A percentile compares a stretch with the other conserved stretches of the same genome.
Conservation (phyloP, 148 eudicot genomes). For the Vaccinium macrocarpon region DNA sequence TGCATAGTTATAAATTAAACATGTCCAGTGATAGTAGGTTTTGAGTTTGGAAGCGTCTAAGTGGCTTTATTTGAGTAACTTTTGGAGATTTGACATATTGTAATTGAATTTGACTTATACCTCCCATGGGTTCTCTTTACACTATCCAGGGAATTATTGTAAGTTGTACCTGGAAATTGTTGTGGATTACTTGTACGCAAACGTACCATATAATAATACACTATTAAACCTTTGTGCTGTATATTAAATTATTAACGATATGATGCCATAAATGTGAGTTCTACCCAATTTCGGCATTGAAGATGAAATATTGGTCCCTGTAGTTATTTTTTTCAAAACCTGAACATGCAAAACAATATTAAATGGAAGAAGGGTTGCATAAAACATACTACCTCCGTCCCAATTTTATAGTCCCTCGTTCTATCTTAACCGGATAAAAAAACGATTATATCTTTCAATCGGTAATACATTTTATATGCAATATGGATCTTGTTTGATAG, state of each 20-base stretch:
- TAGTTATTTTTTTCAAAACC: not conserved
- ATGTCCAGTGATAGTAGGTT: not conserved
- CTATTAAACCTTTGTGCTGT: not conserved
- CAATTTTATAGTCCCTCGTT: too few relatives aligned
- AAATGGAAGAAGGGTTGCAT: not conserved
- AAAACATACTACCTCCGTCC: too few relatives aligned
- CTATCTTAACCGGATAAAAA: too few relatives aligned
- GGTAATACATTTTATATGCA: too few relatives aligned
- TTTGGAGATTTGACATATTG: slow-evolving; percentile 8
- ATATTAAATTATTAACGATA: not conserved
- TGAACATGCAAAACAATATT: too few relatives aligned
- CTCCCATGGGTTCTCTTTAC: not conserved
- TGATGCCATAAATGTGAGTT: not conserved
- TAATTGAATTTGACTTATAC: not conserved
- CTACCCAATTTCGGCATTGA: not conserved
- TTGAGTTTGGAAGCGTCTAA: not conserved
- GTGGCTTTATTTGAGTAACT: slow-evolving; percentile 2
- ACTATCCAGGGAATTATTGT: not conserved
- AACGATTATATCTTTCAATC: too few relatives aligned
- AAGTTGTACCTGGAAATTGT: not conserved
- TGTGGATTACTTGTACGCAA: not conserved
- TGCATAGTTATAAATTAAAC: not conserved
- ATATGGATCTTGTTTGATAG: too few relatives aligned
- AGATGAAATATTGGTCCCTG: not conserved
- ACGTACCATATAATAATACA: not conserved